Percentiles rank a stretch among this genome's conserved stretches.
These are phyloP conservation scores for Apostasia ramifera DNA, from an alignment of 106 monocot species.

Conservation along the genomic window DNA sequence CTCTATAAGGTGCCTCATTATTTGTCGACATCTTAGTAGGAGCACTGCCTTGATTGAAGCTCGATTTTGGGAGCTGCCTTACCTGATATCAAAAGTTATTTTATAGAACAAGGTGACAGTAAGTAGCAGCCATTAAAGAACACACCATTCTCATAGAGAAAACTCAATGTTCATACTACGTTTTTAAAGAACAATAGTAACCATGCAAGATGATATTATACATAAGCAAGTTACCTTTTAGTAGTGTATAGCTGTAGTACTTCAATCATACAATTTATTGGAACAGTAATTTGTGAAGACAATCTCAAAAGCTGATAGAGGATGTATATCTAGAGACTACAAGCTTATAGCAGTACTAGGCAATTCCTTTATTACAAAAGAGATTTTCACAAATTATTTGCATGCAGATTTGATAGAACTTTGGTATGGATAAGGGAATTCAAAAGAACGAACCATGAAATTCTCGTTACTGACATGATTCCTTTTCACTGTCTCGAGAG, in stretches of 20 bases:
- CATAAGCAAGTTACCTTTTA: neutral
- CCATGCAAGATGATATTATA: neutral
- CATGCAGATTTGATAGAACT: neutral
- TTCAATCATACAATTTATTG: too few relatives aligned
- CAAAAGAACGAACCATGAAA: slow-evolving; percentile 1
- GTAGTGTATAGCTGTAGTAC: too few relatives aligned
- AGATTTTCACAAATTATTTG: too few relatives aligned
- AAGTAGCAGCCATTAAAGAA: neutral
- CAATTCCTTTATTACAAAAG: too few relatives aligned
- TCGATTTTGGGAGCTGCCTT: slow-evolving; percentile 30
- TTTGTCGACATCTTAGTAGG: slow-evolving; percentile 33
- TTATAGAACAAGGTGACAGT: neutral
- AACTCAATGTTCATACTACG: neutral
- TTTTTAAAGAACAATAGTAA: neutral
- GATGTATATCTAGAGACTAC: too few relatives aligned
- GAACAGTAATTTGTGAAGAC: too few relatives aligned
- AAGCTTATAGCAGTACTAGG: too few relatives aligned
- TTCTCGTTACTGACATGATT: neutral
- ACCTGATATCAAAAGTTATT: slow-evolving; percentile 21
- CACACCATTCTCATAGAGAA: too few relatives aligned
- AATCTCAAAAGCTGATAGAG: too few relatives aligned
- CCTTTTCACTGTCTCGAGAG: slow-evolving; percentile 19
- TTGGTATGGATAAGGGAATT: neutral
- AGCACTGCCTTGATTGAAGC: neutral
- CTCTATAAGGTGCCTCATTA: slow-evolving; percentile 6